Conservation (phyloP, 2,329 filamentous ascomycete species). For the Cadophora gregata region DNA sequence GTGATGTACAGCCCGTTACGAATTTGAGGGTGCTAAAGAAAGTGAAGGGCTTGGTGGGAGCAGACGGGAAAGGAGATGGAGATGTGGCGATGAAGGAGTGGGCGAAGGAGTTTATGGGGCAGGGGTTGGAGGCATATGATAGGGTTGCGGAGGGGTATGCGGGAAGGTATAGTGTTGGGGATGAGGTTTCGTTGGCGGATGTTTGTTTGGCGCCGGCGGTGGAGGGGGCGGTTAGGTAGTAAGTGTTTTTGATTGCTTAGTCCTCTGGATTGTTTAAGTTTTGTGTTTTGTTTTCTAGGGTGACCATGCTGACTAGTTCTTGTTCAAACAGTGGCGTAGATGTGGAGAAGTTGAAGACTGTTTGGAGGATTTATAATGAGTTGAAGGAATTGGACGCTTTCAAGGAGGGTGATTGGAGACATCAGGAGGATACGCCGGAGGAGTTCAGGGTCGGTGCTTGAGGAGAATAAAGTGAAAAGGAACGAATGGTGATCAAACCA, state of each 20-base stretch:
- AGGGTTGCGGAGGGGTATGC: slow-evolving; percentile 47
- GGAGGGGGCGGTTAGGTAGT: slow-evolving; percentile 60
- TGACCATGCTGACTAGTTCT: no score
- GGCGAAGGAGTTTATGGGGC: slow-evolving; percentile 56
- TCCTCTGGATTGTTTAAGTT: no score
- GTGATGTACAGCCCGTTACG: slow-evolving; percentile 65
- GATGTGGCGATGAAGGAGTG: slow-evolving; percentile 49
- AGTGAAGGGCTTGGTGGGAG: slow-evolving; percentile 51
- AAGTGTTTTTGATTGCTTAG: no score
- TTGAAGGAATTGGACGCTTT: slow-evolving; percentile 58
- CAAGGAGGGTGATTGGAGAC: slow-evolving; percentile 57
- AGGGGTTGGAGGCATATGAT: slow-evolving; percentile 64
- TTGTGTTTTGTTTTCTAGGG: no score
- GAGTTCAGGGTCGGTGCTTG: slow-evolving; percentile 44
- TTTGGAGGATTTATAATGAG: slow-evolving; percentile 52
- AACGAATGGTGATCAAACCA: neutral
- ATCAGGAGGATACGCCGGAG: slow-evolving; percentile 59
- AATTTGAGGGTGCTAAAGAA: slow-evolving; percentile 60
- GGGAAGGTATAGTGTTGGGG: slow-evolving; percentile 61
- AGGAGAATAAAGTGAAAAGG: neutral
- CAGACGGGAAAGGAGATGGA: slow-evolving; percentile 45
- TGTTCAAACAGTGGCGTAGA: slow-evolving; percentile 52
- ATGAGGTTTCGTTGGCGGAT: slow-evolving; percentile 63
- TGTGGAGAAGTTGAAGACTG: slow-evolving; percentile 53
- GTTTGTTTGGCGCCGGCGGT: slow-evolving; percentile 62